Conservation (phyloP, 768 basidiomycete genomes). For the Udeniomyces megalosporus region DNA sequence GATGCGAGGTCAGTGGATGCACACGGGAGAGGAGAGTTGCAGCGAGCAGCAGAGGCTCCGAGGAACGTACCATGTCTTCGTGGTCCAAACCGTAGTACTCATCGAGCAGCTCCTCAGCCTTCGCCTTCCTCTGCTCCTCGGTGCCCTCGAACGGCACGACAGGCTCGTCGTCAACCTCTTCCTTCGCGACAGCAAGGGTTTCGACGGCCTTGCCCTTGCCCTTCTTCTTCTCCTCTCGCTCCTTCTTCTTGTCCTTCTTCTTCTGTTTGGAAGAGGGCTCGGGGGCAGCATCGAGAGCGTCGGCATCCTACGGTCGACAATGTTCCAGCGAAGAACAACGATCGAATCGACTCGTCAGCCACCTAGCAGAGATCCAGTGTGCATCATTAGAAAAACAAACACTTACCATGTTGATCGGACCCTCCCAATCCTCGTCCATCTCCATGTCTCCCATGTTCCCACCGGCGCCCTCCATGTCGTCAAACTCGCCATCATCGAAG, state of each 20-base stretch:
- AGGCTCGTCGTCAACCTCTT: no score
- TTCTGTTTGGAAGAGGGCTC: constrained; percentile 1
- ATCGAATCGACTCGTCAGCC: no score
- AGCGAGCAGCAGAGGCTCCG: background rate
- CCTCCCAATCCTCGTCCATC: constrained; percentile 36
- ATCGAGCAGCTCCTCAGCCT: constrained; percentile 75
- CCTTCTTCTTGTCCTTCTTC: constrained; percentile 23
- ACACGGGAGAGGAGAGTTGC: background rate
- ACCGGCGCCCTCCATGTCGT: constrained; percentile 22
- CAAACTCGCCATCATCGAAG: constrained; percentile 33
- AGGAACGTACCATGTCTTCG: constrained; percentile 67
- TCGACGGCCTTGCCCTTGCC: constrained; percentile 2
- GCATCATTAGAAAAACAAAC: background rate
- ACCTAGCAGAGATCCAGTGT: no score
- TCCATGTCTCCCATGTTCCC: constrained; percentile 29
- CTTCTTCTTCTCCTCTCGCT: constrained; percentile 21
- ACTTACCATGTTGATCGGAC: constrained; percentile 27
- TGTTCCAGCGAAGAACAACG: background rate
- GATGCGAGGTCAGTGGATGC: background rate
- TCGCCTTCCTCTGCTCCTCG: constrained; percentile 74
- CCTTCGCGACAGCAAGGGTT: constrained; percentile 3
- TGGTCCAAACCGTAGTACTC: constrained; percentile 82
- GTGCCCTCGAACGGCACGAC: constrained; percentile 29
- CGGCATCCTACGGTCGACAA: constrained; percentile 28
- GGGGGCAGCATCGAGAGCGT: constrained; percentile 21